Percentiles rank a stretch among this genome's conserved stretches.
Evolutionary conservation across 2,329 filamentous ascomycete genomes (phyloP).

Genomic region (Chrysoporthe puriensis): DNA sequence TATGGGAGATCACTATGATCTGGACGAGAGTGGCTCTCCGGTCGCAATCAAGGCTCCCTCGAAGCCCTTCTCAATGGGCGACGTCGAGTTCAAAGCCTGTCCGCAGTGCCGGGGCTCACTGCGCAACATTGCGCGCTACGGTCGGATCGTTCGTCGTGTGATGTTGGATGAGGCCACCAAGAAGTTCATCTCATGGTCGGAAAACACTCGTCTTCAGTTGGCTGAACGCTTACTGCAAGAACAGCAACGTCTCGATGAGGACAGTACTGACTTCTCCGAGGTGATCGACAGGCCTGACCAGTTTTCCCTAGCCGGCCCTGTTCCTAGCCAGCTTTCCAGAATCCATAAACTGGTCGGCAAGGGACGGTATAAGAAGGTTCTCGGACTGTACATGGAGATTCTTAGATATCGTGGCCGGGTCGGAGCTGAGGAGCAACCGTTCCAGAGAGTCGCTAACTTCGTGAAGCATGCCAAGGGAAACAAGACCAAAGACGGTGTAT

Average conservation of each 20-base stretch:
- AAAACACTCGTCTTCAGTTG: conserved; percentile 44
- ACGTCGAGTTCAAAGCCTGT: conserved; percentile 52
- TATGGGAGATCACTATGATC: conserved; percentile 53
- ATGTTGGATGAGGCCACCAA: conserved; percentile 66
- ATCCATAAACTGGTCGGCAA: conserved; percentile 20
- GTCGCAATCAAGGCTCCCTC: conserved; percentile 41
- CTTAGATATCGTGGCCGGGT: conserved; percentile 32
- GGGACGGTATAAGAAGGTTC: conserved; percentile 19
- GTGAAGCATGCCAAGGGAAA: conserved; percentile 46
- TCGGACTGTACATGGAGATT: conserved; percentile 32
- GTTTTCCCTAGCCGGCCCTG: not conserved
- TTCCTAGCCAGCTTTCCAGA: not conserved
- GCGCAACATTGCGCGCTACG: conserved; percentile 62
- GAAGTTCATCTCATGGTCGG: conserved; percentile 62
- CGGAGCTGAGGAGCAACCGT: conserved; percentile 52
- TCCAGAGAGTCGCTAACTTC: conserved; percentile 49
- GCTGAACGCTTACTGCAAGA: conserved; percentile 37
- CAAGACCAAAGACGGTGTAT: conserved; percentile 23
- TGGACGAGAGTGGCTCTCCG: conserved; percentile 42
- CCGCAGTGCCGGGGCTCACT: conserved; percentile 64
- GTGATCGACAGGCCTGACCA: not conserved
- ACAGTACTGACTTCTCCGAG: not conserved
- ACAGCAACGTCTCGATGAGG: conserved; percentile 35
- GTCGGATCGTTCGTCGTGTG: conserved; percentile 62
- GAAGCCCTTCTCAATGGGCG: conserved; percentile 52